Conservation (phyloP, 371 early-diverging fungal genomes). For the Lichtheimia hyalospora region DNA sequence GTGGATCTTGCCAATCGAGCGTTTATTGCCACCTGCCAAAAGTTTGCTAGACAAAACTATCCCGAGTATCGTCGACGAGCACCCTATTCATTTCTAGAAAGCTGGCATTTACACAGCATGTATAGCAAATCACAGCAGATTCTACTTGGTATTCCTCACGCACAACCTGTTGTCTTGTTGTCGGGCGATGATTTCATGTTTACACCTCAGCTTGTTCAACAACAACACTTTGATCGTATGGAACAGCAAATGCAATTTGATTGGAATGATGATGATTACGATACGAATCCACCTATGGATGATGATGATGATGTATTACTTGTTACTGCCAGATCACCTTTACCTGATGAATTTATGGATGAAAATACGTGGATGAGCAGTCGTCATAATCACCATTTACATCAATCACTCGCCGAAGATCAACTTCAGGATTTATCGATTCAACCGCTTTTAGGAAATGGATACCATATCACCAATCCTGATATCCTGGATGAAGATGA, state of each 20-base stretch:
- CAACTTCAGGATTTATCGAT: neutral
- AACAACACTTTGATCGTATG: constrained; percentile 19
- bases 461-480: no score
- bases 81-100: constrained; percentile 43
- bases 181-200: constrained; percentile 50
- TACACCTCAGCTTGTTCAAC: constrained; percentile 38
- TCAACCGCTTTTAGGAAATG: constrained; percentile 4
- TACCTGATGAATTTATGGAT: constrained; percentile 32
- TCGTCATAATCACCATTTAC: constrained; percentile 15
- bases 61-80: constrained; percentile 40
- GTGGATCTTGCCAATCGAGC: constrained; percentile 41
- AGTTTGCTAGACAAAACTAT: constrained; percentile 45
- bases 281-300: constrained; percentile 9
- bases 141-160: constrained; percentile 34
- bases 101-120: constrained; percentile 45
- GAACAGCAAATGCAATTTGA: constrained; percentile 15
- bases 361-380: constrained; percentile 49
- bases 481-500: constrained; percentile 1
- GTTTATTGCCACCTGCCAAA: constrained; percentile 49
- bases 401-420: neutral
- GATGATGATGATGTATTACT: constrained; percentile 7
- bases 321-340: constrained; percentile 32
- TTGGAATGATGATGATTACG: constrained; percentile 12
- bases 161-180: constrained; percentile 38
- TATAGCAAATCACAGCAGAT: constrained; percentile 54